phyloP scores from a whole-genome alignment of 108 stramenopile genomes.

The Ochromonas danica region DNA sequence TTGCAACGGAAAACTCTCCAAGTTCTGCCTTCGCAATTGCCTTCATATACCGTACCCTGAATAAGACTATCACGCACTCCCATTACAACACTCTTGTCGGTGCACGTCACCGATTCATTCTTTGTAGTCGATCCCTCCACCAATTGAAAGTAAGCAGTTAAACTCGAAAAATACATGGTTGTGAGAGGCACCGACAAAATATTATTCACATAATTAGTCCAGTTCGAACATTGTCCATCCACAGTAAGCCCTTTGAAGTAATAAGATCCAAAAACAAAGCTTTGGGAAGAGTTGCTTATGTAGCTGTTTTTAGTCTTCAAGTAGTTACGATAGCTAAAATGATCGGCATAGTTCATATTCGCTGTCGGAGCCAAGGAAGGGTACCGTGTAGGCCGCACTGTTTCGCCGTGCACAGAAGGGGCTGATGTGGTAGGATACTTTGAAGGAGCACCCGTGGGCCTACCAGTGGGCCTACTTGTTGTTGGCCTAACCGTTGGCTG shows the following conservation, averaged over 20 bases:
- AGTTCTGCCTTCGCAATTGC: background rate
- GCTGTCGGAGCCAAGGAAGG: background rate
- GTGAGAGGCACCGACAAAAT: background rate
- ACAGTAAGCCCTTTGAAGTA: background rate
- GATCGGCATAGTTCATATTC: constrained; percentile 8
- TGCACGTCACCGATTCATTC: background rate
- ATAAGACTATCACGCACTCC: background rate
- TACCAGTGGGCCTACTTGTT: background rate
- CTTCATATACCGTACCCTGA: background rate
- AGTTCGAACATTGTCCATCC: background rate
- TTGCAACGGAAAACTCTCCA: constrained; percentile 11
- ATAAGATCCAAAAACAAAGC: background rate
- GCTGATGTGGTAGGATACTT: constrained; percentile 8
- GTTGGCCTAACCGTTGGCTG: constrained; percentile 15
- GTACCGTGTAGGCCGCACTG: background rate
- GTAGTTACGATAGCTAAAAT: background rate
- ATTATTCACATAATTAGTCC: background rate
- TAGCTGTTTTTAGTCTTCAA: background rate
- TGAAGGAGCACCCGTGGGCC: background rate
- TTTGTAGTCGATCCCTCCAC: background rate
- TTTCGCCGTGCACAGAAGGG: background rate
- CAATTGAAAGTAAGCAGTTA: background rate
- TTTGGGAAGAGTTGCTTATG: background rate
- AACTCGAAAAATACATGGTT: background rate
- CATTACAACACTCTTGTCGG: background rate